These are phyloP conservation scores for Aureobasidium sp. DNA, from an alignment of 2,329 filamentous ascomycete genomes.

Conservation along the genomic window DNA sequence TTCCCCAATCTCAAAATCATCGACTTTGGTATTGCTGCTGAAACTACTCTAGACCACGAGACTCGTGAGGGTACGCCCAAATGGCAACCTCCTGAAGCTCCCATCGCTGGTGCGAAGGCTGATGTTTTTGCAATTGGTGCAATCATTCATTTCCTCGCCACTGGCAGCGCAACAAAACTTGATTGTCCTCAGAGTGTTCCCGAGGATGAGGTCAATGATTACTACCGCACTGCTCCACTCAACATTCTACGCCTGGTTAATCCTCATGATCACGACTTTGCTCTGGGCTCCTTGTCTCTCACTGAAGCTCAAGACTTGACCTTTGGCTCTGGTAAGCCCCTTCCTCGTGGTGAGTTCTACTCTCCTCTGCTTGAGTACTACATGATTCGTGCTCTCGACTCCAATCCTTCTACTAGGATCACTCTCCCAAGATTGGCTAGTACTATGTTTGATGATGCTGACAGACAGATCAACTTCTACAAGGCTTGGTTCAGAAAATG, in stretches of 20 bases:
- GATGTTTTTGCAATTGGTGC: conserved; percentile 7
- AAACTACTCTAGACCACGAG: background rate
- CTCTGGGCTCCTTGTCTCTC: background rate
- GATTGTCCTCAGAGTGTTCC: background rate
- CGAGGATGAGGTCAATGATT: background rate
- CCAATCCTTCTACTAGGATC: background rate
- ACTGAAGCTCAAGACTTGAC: background rate
- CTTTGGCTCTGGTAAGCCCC: background rate
- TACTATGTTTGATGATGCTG: background rate
- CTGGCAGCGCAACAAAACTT: background rate
- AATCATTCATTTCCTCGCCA: background rate
- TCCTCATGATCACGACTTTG: background rate
- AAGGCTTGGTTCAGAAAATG: conserved; percentile 1
- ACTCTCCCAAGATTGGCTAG: background rate
- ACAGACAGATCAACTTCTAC: background rate
- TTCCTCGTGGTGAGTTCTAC: background rate
- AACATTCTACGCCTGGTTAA: background rate
- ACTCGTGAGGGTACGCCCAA: background rate
- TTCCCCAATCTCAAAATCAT: conserved; percentile 2
- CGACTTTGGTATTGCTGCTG: conserved; percentile 1
- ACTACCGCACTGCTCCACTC: background rate
- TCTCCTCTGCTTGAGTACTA: conserved; percentile 7
- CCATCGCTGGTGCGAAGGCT: background rate
- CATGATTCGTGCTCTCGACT: background rate
- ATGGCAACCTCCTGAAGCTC: background rate